Base-by-base conservation (phyloP, 345 rosid genomes). In the Brassica carinata region DNA sequence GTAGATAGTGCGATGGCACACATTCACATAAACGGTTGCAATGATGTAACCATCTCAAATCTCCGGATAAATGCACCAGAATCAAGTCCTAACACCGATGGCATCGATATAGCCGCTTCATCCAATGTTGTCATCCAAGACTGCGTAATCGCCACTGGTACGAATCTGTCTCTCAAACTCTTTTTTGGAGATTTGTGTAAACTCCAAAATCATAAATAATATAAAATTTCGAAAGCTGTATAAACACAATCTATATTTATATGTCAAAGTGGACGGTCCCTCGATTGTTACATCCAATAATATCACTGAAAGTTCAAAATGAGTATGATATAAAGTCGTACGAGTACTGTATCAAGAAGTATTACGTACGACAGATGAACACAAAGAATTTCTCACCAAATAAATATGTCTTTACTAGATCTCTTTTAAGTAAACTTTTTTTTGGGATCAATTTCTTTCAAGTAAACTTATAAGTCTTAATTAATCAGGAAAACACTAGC, bases 41-140 rank as follows among this genome's bases (percentile, higher is more conserved):
- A 85, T 53, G 78, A 36, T 55, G 87, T 67, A 11, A 72, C 63
- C 15, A 67, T 85, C 66, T 67, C 83, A 26, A 64, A 17, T 7
- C 83, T 85, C 36, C 66, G 77, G 5, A 75, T 85, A 67, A 83
- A 45, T 63, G 85, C 87, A 10, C 87, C 87, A 0, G 72, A 58
- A 34, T 64, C 73, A 55, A 85, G 87, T 72, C 87, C 87, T 4
- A 85, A 85, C 71, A 85, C 87, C 8, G 87, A 83, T 11, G 84
- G 86, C 8, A 85, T 83, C 57, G 84, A 85, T 10, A 4, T 83
- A 13, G 77, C 83, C 0, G 2, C 14, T 48, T 85, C 86, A 11
- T 77, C 83, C n/a, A 85, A 83, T 29, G 77, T 85, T 40, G 36
- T 63, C 19, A 81, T 85, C 57, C 62, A 45, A 9, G 72, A 81